A percentile compares a stretch with the other conserved stretches of the same genome.
Conservation (phyloP, 2,329 filamentous ascomycete species). For the Phaeophleospora eucalypticola region DNA sequence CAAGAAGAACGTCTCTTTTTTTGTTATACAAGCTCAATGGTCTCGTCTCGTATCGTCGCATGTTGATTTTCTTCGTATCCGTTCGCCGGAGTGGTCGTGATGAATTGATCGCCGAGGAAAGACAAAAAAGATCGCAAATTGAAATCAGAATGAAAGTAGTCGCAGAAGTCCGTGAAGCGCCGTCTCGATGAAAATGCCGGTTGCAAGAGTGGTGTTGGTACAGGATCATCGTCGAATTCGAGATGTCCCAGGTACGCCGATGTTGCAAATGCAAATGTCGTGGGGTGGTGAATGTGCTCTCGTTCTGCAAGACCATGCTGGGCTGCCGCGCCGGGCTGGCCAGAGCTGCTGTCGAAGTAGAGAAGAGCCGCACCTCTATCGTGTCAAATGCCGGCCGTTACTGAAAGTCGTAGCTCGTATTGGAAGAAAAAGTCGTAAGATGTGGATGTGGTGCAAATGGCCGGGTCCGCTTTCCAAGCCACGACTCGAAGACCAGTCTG, state of each 20-base stretch:
- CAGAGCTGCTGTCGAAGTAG: constrained; percentile 10
- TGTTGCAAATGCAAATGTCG: constrained; percentile 6
- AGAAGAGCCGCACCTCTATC: constrained; percentile 8
- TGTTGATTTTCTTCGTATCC: constrained; percentile 1
- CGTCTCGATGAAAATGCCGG: constrained; percentile 6
- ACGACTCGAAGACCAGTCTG: background rate
- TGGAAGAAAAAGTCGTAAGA: constrained; percentile 14
- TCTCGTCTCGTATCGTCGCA: constrained; percentile 7
- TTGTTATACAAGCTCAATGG: constrained; percentile 10
- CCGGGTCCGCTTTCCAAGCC: constrained; percentile 3
- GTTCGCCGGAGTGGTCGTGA: constrained; percentile 6
- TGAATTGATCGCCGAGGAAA: constrained; percentile 1
- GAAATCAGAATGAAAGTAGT: constrained; percentile 4
- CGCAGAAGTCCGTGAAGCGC: constrained; percentile 7
- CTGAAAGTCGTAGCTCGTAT: constrained; percentile 19
- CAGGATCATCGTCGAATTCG: constrained; percentile 6
- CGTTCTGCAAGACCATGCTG: constrained; percentile 3
- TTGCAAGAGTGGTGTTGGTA: constrained; percentile 7
- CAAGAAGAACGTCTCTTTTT: too few relatives aligned
- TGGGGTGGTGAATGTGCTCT: constrained; percentile 3
- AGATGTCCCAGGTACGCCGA: constrained; percentile 10
- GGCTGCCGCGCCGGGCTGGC: background rate
- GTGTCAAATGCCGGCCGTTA: constrained; percentile 17
- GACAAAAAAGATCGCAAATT: constrained; percentile 3
- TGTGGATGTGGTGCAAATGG: too few relatives aligned